Evolutionary conservation across 352 stramenopile species (phyloP).

Genomic region (Thalassiosira allenii): DNA sequence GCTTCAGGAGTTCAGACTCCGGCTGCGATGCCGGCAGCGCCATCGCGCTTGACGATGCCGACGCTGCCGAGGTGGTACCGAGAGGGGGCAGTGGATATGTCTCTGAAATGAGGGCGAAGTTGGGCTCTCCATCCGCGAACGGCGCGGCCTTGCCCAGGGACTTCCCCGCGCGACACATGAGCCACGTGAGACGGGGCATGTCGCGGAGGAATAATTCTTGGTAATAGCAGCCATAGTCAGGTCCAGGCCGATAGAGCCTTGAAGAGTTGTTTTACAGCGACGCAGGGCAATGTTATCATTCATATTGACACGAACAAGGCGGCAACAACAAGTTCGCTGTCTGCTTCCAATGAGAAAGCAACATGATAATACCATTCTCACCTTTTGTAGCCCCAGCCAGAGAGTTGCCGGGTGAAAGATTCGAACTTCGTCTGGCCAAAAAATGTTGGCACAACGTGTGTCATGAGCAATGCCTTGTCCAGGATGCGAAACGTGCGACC

Average conservation of each 20-base stretch:
- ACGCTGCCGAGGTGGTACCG: no score
- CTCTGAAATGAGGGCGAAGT: slow-evolving; percentile 17
- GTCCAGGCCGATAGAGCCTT: slow-evolving; percentile 44
- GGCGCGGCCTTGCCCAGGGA: slow-evolving; percentile 19
- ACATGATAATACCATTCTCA: no score
- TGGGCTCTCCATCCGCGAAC: slow-evolving; percentile 8
- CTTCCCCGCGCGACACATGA: slow-evolving; percentile 17
- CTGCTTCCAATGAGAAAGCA: no score
- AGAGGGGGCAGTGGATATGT: slow-evolving; percentile 4
- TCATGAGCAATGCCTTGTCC: slow-evolving; percentile 31
- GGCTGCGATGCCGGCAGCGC: no score
- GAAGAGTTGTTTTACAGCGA: neutral
- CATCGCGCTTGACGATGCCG: no score
- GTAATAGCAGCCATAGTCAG: slow-evolving; percentile 66
- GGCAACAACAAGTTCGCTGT: no score
- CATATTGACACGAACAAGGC: neutral
- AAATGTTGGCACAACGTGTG: slow-evolving; percentile 37
- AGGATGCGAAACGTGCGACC: slow-evolving; percentile 60
- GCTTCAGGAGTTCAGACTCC: no score
- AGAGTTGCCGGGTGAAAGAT: slow-evolving; percentile 56
- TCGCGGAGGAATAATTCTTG: slow-evolving; percentile 58
- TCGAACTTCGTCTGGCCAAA: slow-evolving; percentile 41
- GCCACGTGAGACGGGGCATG: slow-evolving; percentile 30
- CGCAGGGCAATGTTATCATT: neutral
- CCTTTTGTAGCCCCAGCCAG: slow-evolving; percentile 69